Base-by-base conservation (phyloP, 2,329 filamentous ascomycete genomes). In the Claviceps maximensis region DNA sequence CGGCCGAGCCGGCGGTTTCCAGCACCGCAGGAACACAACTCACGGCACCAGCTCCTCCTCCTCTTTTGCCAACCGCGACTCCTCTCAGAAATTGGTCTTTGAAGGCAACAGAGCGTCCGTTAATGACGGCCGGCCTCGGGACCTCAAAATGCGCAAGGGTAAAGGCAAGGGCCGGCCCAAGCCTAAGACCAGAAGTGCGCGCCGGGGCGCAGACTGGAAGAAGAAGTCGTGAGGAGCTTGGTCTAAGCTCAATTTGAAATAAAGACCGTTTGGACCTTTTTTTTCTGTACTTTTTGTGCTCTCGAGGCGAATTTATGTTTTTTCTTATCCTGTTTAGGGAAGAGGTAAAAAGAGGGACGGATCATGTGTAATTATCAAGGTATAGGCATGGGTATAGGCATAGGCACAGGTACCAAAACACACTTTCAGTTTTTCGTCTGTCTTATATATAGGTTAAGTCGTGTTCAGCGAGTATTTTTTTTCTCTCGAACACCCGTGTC, bases 61-160 rank as follows among this genome's bases (percentile, higher is more conserved):
- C 25, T 46, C 44, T 3, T 23, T 42, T 15, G 13, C 42, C 25
- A 27, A 47, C n/a, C 45, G 45, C 27, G 25, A 47, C 12, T 17
- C 42, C 1, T 83, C 84, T 0, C 84, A 89, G 67, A 73, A 75
- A 17, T 79, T 90, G 57, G 78, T 90, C n/a, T 90, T 91, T 61
- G 88, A 94, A 66, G 88, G 88, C 0, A 82, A 84, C 57, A 77
- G 88, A 52, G 87, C 87, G 10, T 87, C 78, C 52, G 71, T 76
- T 33, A 84, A 76, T 54, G 80, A 84, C 55, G 83, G 79, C 4
- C 82, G 75, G 61, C 80, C 80, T 42, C 84, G 72, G 66, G 80
- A 80, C 60, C 65, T 80, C 40, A 56, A 52, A 21, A 41, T 54
- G 15, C 52, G 55, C 56, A 83, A 76, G 60, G 66, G 65, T 57